Evolutionary conservation across 176 grass and related monocot genomes (phyloP).

Genomic region (Rhynchospora pubera): DNA sequence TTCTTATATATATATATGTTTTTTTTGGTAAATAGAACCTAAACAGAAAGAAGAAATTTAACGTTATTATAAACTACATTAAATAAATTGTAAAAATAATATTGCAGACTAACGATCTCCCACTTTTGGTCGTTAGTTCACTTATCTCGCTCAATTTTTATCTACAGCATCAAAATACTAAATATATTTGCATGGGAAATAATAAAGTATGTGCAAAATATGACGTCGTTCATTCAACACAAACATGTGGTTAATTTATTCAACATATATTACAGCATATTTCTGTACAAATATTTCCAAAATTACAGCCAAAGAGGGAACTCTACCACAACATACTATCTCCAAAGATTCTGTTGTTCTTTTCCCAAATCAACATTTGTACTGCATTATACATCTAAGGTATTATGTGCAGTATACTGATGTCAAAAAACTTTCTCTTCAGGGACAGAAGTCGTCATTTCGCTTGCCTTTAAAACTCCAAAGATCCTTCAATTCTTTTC

Average conservation of each 20-base stretch:
- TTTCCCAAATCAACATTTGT: not conserved
- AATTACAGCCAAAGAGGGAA: not conserved
- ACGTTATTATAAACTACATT: too few species aligned
- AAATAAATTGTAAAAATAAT: not conserved
- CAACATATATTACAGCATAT: not conserved
- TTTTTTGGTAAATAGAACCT: too few species aligned
- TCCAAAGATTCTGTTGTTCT: not conserved
- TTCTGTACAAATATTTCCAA: not conserved
- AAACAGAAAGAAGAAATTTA: too few species aligned
- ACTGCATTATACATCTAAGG: not conserved
- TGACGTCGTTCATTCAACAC: not conserved
- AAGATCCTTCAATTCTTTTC: slow-evolving; percentile 66
- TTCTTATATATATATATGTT: too few species aligned
- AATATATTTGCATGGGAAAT: not conserved
- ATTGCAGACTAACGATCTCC: not conserved
- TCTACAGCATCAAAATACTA: not conserved
- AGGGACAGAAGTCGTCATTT: not conserved
- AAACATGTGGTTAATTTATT: not conserved
- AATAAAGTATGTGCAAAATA: not conserved
- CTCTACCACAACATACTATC: not conserved
- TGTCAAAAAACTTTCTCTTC: not conserved
- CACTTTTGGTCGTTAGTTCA: not conserved
- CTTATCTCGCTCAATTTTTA: not conserved
- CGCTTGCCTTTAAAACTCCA: slow-evolving; percentile 45
- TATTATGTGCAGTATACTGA: not conserved